Evolutionary conservation across 192 early-diverging fungal species (phyloP).

Genomic region (Thamnidium elegans): DNA sequence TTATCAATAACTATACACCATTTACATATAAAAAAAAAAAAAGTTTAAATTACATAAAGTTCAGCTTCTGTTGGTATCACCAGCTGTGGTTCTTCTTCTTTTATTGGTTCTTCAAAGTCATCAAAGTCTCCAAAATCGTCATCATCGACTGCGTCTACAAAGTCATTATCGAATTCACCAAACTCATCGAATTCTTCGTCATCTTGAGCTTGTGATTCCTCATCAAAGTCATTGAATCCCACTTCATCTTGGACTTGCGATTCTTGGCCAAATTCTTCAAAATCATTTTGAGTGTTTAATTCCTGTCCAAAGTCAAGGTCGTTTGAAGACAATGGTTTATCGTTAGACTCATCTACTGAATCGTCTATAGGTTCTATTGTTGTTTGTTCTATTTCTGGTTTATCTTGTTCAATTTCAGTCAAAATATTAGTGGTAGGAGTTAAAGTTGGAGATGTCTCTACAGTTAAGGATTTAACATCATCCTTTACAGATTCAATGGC

Average conservation of each 20-base stretch:
- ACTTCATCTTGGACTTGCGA: too few species aligned
- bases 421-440: too few species aligned
- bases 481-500: conserved; percentile 6
- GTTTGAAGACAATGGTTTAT: too few species aligned
- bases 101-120: conserved; percentile 22
- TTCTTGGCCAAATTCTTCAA: too few species aligned
- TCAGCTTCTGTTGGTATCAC: conserved; percentile 10
- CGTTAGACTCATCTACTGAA: too few species aligned
- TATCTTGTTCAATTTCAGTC: too few species aligned
- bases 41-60: conserved; percentile 3
- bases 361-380: too few species aligned
- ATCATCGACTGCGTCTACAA: not conserved
- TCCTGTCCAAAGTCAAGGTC: too few species aligned
- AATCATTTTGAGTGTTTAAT: too few species aligned
- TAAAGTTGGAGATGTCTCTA: too few species aligned
- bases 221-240: conserved; percentile 3
- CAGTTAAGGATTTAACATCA: too few species aligned
- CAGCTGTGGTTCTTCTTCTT: not conserved
- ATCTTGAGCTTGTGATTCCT: not conserved
- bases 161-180: conserved; percentile 16
- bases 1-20: not conserved
- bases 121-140: conserved; percentile 37
- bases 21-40: not conserved
- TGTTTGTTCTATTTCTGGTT: too few species aligned
- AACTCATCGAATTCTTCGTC: conserved; percentile 16